A percentile compares a stretch with the other conserved stretches of the same genome.
phyloP scores from a whole-genome alignment of 208 protist species.

The Blechomonas ayalai region DNA sequence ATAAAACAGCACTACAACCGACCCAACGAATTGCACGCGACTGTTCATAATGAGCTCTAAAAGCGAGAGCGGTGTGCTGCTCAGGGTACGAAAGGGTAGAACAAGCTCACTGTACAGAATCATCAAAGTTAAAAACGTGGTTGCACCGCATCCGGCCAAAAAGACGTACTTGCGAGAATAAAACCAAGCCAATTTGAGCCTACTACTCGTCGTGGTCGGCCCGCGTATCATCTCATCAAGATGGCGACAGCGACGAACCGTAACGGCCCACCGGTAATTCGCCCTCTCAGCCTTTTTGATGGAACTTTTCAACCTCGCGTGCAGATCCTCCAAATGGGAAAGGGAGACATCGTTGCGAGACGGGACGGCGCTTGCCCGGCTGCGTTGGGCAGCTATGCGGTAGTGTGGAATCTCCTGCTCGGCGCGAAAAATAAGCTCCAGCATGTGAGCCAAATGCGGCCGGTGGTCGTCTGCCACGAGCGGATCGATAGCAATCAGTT shows the following conservation, averaged over 20 bases:
- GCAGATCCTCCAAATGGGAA: conserved; percentile 62
- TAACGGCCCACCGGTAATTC: conserved; percentile 75
- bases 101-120: conserved; percentile 85
- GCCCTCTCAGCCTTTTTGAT: conserved; percentile 72
- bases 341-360: conserved; percentile 66
- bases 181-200: conserved; percentile 63
- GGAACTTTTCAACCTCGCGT: conserved; percentile 68
- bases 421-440: conserved; percentile 62
- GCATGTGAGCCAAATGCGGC: conserved; percentile 63
- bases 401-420: conserved; percentile 78
- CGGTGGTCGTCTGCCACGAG: conserved; percentile 74
- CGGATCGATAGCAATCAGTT: conserved; percentile 75
- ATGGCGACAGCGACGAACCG: conserved; percentile 47
- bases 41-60: conserved; percentile 74
- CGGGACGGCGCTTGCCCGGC: conserved; percentile 18
- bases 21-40: conserved; percentile 62
- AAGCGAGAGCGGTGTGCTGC: conserved; percentile 41
- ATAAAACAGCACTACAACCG: conserved; percentile 86
- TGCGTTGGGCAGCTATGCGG: conserved; percentile 54
- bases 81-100: conserved; percentile 57
- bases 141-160: conserved; percentile 37
- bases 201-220: conserved; percentile 41
- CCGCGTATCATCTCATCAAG: conserved; percentile 67
- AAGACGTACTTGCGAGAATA: conserved; percentile 53
- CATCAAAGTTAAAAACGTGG: conserved; percentile 57